Evolutionary conservation across 2,329 filamentous ascomycete genomes (phyloP), one percentile per base, ranked within the genome.

Genomic region (Xylaria sp.): DNA sequence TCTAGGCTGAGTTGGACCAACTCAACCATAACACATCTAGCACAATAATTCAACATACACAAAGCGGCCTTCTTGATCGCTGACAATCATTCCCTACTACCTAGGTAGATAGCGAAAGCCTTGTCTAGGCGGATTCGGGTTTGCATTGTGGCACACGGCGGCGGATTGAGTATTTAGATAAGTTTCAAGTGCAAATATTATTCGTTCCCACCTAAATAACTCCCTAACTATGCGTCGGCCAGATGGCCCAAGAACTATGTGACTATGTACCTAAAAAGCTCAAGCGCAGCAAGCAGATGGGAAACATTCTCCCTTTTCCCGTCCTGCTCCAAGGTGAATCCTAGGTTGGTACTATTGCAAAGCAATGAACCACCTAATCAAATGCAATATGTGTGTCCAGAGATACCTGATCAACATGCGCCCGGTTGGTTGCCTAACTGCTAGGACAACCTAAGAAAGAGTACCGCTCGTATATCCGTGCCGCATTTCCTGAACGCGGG

Each of bases 221-320:
- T 61, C 65, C 65, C 60, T 65, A 54, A 68, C 51, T 39, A 68
- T 68, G 65, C 65, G 65, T 58, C 61, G 51, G 57, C 42, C 34
- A 56, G 14, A 42, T 51, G 14, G 17, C 55, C 54, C 30, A 59
- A 64, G n/a, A 17, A 27, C 59, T 21, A 50, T 50, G 55, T 48
- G 19, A 39, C 55, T 51, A 56, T 12, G n/a, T 50, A 24, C 34
- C 34, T 60, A 34, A 60, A 34, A 60, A 45, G 19, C 50, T 36
- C 17, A 8, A 39, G 48, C 36, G n/a, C 27, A 53, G 55, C 19
- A 34, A 21, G 39, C 42, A 53, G 61, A 42, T 24, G 24, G 56
- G 34, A 61, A 53, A 45, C 61, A 65, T 61, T 65, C 39, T 67
- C 48, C 60, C 60, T 55, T 60, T 64, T 27, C 48, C 50, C 39